Base-by-base conservation (phyloP, 148 eudicot genomes). In the Euryodendron excelsum region DNA sequence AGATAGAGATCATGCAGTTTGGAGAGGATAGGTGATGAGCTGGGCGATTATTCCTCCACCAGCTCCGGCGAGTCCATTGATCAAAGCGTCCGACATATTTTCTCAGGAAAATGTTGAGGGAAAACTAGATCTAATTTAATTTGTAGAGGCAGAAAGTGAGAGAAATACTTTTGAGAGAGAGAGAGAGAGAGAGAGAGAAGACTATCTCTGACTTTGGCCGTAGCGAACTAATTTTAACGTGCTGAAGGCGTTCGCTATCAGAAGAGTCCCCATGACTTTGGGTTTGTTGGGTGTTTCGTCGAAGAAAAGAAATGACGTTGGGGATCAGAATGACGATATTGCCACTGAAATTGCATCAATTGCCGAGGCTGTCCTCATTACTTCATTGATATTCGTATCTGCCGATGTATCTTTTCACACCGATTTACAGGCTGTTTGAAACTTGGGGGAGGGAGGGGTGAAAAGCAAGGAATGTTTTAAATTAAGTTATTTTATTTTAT, bases 11-110 rank as follows among this genome's bases (percentile, higher is more conserved):
- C 7, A 45, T 84, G 91, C 98, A 5, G 96, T 95, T 90, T 95
- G 97, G 45, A 95, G 91, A 69, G 98, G 98, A 69, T 91, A 95
- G 27, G 98, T 95, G 87, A 92, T 78, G 87, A 95, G 98, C 84
- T 95, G 98, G 79, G 98, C 98, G 76, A 95, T 92, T 84, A 93
- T 95, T 30, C 98, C 98, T 6, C 96, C 98, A 41, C 98, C 98
- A 81, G 98, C 98, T 36, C 98, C 98, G 87, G 98, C 92, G 79
- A 95, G 85, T 37, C 97, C 98, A 73, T 90, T 92, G 85, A 95
- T 91, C 80, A 95, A 74, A 58, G 98, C 98, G 84, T 92, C 97
- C 12, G 98, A 95, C 98, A 95, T 95, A 5, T 55, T 74, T 63
- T 21, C 62, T 47, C 48, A 12, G 36, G 66, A 36, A 25, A 48